Evolutionary conservation across 805 yeast species (phyloP), one percentile per base, ranked within the genome.

Genomic region (Monosporozyma solicola): DNA sequence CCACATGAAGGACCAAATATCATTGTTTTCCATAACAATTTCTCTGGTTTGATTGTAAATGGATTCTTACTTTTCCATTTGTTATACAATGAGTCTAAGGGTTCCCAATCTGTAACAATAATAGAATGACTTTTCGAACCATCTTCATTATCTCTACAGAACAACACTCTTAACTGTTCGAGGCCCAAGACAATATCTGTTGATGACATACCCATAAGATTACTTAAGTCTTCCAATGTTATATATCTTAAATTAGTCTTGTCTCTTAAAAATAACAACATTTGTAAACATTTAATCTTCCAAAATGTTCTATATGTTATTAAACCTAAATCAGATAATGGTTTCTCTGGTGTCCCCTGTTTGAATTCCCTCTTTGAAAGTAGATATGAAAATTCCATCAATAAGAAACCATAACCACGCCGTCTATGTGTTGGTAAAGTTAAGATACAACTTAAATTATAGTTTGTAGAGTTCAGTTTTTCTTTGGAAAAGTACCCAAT

Each of bases 401-500:
- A 73, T 55, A 92, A 78, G 65, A 82, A 84, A 2, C 99, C 99
- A 68, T 86, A 89, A 0, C 98, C 98, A 56, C 81, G 80, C 50
- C 96, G 71, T 69, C 92, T 97, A 64, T 84, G 83, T 2, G 83
- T 82, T 1, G 98, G 99, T 41, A 92, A 71, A 0, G 97, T 90
- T 60, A 94, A 72, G 44, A 94, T 92, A 71, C 99, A 94, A 54
- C 95, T 85, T 25, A 94, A 82, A 61, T 92, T 92, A 65, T 87
- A 89, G 58, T 80, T 83, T 0, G 92, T 80, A 32, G 83, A 77
- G 57, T 83, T 85, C 55, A 85, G 72, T 54, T 78, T 78, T 61
- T 91, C 97, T 62, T 94, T 94, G 25, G 96, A 87, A 65, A 94
- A 94, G 67, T 94, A 94, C 0, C 99, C 99, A 41, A 91, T 91